Base-by-base conservation (phyloP, 169 alveolate species). In the Plasmodium sp. region DNA sequence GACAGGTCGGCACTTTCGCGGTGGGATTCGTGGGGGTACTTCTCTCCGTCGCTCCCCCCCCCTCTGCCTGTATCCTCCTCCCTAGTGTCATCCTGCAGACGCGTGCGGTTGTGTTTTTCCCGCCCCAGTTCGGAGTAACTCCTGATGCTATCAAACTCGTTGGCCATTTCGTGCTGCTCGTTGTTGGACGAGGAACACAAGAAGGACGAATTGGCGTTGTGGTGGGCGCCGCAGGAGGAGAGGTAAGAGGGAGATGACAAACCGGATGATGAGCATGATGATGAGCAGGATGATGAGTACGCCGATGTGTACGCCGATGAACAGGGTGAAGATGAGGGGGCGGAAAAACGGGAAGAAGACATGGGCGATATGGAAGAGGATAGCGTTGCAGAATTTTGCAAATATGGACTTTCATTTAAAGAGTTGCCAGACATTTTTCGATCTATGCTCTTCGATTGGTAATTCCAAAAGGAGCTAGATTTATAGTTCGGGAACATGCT, bases 261-360 rank as follows among this genome's bases (percentile, higher is more conserved):
- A 10, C 27, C 6, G 5, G 72, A 56, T 2, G 72, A 56, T 56
- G 45, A 39, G 45, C 27, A 12, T 0, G 72, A 56, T 2, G 72
- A 56, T 56, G 45, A 39, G 45, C 7, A 12, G 2, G 62, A 12
- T 2, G 77, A 67, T 67, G 83, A 9, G 48, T 1, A 27, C 9
- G 56, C 33, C 3, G 83, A 72, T 12, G 22, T 3, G 27, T 10
- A 31, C 2, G 43, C 18, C 3, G 77, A 67, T 18, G 77, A 67
- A 27, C 62, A 12, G 62, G 62, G 62, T 12, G 62, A 51, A 51
- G 77, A 67, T 3, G 83, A 12, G 5, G 18, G 31, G 22, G 31
- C 39, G 31, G 83, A 75, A 75, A 45, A 36, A 75, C 48, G 27
- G 45, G 56, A 75, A n/a, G 83, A 75, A 75, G 83, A 75, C 48